Conservation (phyloP, 1,139 yeast species). For the Taphrina sp. region DNA sequence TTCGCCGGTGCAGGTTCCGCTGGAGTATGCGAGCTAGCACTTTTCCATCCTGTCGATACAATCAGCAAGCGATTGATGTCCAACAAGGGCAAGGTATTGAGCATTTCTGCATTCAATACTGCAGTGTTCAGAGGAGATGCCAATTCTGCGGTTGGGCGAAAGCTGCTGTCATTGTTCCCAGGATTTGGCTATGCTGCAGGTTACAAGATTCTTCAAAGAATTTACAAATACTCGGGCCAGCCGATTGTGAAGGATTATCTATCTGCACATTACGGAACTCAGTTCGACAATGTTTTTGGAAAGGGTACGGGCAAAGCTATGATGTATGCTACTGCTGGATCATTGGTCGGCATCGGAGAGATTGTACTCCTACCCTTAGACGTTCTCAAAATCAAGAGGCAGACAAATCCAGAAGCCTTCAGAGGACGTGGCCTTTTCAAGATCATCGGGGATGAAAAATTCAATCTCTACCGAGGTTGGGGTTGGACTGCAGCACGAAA, state of each 20-base stretch:
- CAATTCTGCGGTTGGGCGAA: constrained; percentile 61
- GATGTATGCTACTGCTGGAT: constrained; percentile 93
- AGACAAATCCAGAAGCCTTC: constrained; percentile 97
- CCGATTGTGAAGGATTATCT: constrained; percentile 92
- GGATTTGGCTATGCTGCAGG: constrained; percentile 98
- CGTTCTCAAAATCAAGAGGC: constrained; percentile 95
- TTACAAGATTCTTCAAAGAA: constrained; percentile 93
- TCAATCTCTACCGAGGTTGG: constrained; percentile 95
- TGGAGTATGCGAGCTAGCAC: constrained; percentile 92
- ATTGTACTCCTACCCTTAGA: constrained; percentile 92
- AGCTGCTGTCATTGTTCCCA: constrained; percentile 85
- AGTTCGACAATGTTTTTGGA: constrained; percentile 77
- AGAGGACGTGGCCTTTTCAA: constrained; percentile 92
- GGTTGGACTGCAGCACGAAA: constrained; percentile 99
- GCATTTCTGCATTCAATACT: constrained; percentile 64
- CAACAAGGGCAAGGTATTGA: constrained; percentile 70
- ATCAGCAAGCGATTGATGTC: constrained; percentile 97
- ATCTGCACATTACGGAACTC: constrained; percentile 65
- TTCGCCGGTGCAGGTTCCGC: constrained; percentile 96
- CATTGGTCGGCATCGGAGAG: constrained; percentile 92
- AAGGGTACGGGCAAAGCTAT: constrained; percentile 94
- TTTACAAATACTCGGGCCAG: constrained; percentile 98
- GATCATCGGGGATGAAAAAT: constrained; percentile 85
- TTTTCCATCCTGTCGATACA: constrained; percentile 97
- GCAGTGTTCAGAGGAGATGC: constrained; percentile 89